phyloP scores from a whole-genome alignment of 345 rosid species.

The Odontarrhena argentea region DNA sequence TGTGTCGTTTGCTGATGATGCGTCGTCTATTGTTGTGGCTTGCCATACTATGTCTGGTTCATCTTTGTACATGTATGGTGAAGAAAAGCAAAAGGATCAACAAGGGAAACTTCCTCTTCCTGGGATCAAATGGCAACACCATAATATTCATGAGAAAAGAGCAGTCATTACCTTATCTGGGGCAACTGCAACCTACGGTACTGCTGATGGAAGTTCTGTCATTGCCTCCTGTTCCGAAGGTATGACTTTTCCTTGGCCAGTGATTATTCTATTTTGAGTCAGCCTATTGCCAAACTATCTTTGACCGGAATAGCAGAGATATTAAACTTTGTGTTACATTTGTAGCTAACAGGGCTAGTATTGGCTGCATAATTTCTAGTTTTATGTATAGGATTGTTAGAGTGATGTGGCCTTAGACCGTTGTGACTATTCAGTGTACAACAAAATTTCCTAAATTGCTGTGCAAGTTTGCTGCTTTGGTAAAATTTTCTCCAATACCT shows the following conservation, averaged over 20 bases:
- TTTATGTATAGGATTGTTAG: conserved; percentile 2
- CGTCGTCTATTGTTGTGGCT: conserved; percentile 80
- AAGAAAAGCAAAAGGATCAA: conserved; percentile 69
- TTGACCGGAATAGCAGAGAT: conserved; percentile 10
- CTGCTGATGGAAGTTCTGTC: conserved; percentile 81
- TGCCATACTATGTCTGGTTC: conserved; percentile 61
- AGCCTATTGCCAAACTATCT: neutral
- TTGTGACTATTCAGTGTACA: conserved; percentile 1
- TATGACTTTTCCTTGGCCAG: conserved; percentile 20
- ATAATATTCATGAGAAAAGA: conserved; percentile 67
- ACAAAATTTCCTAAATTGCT: conserved; percentile 1
- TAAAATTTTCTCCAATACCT: conserved; percentile 4
- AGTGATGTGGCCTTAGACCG: conserved; percentile 7
- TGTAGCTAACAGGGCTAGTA: neutral
- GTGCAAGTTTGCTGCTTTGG: conserved; percentile 13
- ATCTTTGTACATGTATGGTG: conserved; percentile 86
- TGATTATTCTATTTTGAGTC: neutral
- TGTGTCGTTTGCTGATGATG: conserved; percentile 72
- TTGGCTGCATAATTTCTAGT: conserved; percentile 5
- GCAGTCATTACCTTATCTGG: conserved; percentile 67
- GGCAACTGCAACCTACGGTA: conserved; percentile 81
- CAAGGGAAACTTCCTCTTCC: conserved; percentile 83
- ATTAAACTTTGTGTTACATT: neutral
- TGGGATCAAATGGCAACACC: conserved; percentile 83
- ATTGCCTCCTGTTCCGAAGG: conserved; percentile 96